Percentiles rank a stretch among this genome's conserved stretches.
Evolutionary conservation across 345 rosid genomes (phyloP).

Genomic region (Physaria fendleri): DNA sequence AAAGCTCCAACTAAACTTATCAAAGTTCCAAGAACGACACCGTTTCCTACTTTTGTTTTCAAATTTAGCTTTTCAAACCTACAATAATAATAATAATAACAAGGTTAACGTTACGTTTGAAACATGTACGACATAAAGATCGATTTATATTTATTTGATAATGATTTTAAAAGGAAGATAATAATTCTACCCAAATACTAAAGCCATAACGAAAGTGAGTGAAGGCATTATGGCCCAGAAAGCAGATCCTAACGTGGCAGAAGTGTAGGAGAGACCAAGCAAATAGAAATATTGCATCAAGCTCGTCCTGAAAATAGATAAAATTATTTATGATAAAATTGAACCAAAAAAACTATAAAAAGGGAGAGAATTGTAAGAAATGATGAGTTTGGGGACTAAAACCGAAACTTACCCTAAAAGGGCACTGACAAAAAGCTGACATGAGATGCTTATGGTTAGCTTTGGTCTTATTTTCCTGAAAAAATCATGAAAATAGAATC

Average conservation of each 20-base stretch:
- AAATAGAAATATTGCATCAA: constrained; percentile 58
- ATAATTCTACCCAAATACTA: constrained; percentile 47
- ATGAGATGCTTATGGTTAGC: constrained; percentile 45
- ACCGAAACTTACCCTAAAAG: constrained; percentile 46
- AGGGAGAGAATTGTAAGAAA: background rate
- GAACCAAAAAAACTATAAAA: background rate
- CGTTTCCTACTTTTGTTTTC: constrained; percentile 33
- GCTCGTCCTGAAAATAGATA: constrained; percentile 41
- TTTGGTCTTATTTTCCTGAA: constrained; percentile 58
- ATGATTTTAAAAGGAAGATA: background rate
- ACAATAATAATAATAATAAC: background rate
- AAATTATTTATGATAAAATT: background rate
- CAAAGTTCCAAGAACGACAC: constrained; percentile 39
- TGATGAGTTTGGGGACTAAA: background rate
- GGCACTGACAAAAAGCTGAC: constrained; percentile 55
- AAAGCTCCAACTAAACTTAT: constrained; percentile 51
- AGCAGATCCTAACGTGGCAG: constrained; percentile 55
- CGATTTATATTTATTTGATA: background rate
- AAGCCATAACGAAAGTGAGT: constrained; percentile 54
- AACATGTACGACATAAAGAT: background rate
- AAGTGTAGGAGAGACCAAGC: constrained; percentile 57
- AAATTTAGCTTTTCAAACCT: constrained; percentile 47
- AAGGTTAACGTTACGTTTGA: background rate
- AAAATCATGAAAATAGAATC: background rate
- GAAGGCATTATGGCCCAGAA: constrained; percentile 54